phyloP scores from a whole-genome alignment of 805 yeast species.

The Maudiozyma barnettii region DNA sequence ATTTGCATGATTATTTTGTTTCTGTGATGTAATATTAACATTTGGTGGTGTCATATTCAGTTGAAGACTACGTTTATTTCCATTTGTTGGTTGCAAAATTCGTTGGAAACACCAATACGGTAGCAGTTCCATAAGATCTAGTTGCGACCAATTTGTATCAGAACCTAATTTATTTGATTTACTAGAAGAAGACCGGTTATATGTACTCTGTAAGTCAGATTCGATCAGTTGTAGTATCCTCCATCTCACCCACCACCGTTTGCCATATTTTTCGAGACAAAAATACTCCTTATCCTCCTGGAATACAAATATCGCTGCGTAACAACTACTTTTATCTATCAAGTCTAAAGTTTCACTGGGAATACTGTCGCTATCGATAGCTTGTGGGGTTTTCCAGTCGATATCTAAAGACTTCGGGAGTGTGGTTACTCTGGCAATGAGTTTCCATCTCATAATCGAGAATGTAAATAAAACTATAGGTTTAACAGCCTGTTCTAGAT shows the following conservation, averaged over 20 bases:
- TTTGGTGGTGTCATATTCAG: slow-evolving; percentile 8
- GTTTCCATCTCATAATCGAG: slow-evolving; percentile 7
- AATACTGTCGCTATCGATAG: slow-evolving; percentile 3
- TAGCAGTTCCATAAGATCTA: neutral
- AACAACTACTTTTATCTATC: neutral
- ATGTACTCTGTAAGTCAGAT: neutral
- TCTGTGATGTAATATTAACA: neutral
- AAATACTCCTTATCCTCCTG: slow-evolving; percentile 1
- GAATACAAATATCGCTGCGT: slow-evolving; percentile 5
- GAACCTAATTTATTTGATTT: neutral
- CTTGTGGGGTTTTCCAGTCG: slow-evolving; percentile 4
- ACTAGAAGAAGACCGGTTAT: neutral
- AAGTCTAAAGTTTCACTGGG: slow-evolving; percentile 3
- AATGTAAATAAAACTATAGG: neutral
- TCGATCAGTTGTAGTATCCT: slow-evolving; percentile 3
- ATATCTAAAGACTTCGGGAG: slow-evolving; percentile 8
- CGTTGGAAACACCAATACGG: neutral
- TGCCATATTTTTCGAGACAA: slow-evolving; percentile 17
- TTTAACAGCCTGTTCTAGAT: no score
- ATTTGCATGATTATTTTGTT: neutral
- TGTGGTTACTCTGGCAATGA: slow-evolving; percentile 1
- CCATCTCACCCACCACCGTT: slow-evolving; percentile 12
- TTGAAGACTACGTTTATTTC: neutral
- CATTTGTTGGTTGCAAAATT: neutral
- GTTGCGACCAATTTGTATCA: neutral